phyloP scores from a whole-genome alignment of 306 rosid genomes.

The Fagus crenata region DNA sequence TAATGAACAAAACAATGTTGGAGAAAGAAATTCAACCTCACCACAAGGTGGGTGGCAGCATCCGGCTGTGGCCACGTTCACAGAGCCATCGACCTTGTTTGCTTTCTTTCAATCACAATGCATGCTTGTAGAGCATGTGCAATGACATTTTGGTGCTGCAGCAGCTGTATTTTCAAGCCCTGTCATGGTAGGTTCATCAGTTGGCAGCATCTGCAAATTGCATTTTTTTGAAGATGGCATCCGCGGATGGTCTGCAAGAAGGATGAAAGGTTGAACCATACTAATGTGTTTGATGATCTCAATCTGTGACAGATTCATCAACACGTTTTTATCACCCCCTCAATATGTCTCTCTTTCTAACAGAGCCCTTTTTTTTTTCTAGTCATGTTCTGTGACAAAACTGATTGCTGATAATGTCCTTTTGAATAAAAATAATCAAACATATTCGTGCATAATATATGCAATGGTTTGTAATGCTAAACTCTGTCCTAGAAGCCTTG shows the following conservation, averaged over 20 bases:
- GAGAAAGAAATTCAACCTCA: slow-evolving; percentile 2
- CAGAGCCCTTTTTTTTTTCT: background rate
- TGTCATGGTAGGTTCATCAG: background rate
- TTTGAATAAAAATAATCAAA: background rate
- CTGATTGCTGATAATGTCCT: background rate
- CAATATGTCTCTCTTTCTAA: background rate
- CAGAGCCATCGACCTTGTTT: slow-evolving; percentile 50
- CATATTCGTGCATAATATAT: background rate
- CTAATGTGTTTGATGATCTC: background rate
- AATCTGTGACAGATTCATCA: background rate
- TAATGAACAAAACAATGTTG: background rate
- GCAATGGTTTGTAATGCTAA: background rate
- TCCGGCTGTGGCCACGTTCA: slow-evolving; percentile 47
- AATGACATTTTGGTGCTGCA: slow-evolving; percentile 26
- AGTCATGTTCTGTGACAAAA: background rate
- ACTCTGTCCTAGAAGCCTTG: background rate
- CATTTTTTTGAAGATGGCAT: background rate
- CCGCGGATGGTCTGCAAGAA: background rate
- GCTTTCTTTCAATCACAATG: slow-evolving; percentile 61
- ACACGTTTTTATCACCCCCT: background rate
- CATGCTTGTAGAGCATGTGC: slow-evolving; percentile 40
- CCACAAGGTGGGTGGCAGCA: slow-evolving; percentile 53
- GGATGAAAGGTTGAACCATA: background rate
- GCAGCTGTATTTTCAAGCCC: background rate
- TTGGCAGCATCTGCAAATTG: too few relatives aligned